Percentiles rank a stretch among this genome's conserved stretches.
Conservation (phyloP, 306 rosid genomes). For the Comarum palustre region DNA sequence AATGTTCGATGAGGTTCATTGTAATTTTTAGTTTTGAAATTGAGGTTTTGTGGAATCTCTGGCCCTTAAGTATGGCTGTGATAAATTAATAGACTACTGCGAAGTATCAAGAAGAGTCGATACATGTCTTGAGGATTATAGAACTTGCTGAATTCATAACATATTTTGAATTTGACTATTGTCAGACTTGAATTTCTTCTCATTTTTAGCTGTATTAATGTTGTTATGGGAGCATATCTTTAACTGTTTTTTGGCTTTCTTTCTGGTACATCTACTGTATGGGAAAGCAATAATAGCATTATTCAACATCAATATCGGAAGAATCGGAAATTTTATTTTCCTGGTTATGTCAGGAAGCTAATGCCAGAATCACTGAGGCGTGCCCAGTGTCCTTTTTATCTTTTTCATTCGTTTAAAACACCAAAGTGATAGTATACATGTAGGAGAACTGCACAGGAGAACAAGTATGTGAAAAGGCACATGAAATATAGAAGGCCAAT, state of each 20-base stretch:
- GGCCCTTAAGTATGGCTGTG: background rate
- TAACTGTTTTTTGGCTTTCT: background rate
- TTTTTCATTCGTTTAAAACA: background rate
- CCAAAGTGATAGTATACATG: background rate
- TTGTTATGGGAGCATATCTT: background rate
- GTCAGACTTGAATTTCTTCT: background rate
- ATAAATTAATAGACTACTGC: background rate
- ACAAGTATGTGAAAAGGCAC: background rate
- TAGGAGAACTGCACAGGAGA: background rate
- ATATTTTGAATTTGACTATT: background rate
- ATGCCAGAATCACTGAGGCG: background rate
- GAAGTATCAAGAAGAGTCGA: background rate
- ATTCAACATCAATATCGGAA: background rate
- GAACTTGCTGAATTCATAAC: background rate
- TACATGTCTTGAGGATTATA: background rate
- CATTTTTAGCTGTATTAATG: background rate
- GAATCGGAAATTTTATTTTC: background rate
- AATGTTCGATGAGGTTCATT: background rate
- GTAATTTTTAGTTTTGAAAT: background rate
- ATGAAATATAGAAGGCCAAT: background rate
- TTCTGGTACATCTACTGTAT: background rate
- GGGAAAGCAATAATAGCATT: background rate
- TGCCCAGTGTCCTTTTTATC: background rate
- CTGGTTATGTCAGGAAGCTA: background rate
- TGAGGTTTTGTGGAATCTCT: background rate